Conservation (phyloP, 1,284 basidiomycete species). For the Ceratobasidium sp. region DNA sequence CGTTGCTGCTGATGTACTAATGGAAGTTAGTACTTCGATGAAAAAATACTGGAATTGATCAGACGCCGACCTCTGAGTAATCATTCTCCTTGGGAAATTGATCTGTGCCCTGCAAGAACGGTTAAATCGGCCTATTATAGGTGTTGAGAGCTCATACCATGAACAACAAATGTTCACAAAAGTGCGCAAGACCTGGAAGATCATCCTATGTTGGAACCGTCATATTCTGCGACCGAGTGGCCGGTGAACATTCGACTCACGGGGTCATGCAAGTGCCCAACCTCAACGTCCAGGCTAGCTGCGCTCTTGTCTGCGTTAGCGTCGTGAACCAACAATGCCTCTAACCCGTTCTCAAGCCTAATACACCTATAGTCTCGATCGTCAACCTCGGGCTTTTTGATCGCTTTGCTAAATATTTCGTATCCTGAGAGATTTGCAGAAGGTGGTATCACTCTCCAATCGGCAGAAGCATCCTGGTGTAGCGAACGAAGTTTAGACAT, state of each 20-base stretch:
- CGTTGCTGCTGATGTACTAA: constrained; percentile 89
- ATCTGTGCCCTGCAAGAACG: constrained; percentile 69
- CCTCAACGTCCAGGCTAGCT: constrained; percentile 93
- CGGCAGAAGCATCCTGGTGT: constrained; percentile 15
- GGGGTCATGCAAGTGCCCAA: constrained; percentile 94
- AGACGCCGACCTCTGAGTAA: constrained; percentile 74
- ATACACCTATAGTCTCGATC: constrained; percentile 85
- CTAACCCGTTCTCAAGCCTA: constrained; percentile 85
- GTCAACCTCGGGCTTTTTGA: constrained; percentile 81
- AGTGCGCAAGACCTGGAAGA: constrained; percentile 90
- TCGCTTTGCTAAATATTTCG: constrained; percentile 68
- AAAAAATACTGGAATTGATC: constrained; percentile 30
- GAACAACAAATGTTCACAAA: constrained; percentile 96
- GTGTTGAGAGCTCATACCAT: constrained; percentile 67
- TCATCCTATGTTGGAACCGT: constrained; percentile 64
- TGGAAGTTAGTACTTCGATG: constrained; percentile 34
- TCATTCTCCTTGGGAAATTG: constrained; percentile 93
- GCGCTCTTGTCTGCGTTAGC: constrained; percentile 92
- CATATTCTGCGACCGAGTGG: constrained; percentile 8
- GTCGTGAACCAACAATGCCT: constrained; percentile 89
- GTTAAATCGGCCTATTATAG: constrained; percentile 20
- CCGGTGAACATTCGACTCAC: constrained; percentile 61
- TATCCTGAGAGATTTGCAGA: constrained; percentile 42
- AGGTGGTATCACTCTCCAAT: constrained; percentile 26
- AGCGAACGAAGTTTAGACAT: constrained; percentile 4